Percentiles rank a stretch among this genome's conserved stretches.
Evolutionary conservation across 306 rosid species (phyloP).

Genomic region (Inga oerstediana): DNA sequence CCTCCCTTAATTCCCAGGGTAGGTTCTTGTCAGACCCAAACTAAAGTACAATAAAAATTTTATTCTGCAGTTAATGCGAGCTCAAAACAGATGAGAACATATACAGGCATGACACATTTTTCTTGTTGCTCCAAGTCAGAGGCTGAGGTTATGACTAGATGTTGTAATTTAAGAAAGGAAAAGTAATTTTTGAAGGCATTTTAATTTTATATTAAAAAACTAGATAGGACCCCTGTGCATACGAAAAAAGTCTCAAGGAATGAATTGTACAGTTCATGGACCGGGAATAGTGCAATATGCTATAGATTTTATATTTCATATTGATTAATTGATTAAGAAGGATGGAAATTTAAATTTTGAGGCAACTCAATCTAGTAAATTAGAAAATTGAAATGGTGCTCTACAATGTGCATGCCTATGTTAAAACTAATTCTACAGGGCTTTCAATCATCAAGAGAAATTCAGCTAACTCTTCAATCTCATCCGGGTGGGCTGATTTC

Average conservation of each 20-base stretch:
- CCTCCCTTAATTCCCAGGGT: not conserved
- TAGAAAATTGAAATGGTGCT: not conserved
- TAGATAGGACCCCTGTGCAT: not conserved
- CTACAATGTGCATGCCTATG: not conserved
- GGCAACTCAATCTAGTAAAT: not conserved
- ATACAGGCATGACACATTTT: not conserved
- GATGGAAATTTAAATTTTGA: not conserved
- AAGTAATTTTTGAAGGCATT: not conserved
- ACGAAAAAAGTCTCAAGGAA: not conserved
- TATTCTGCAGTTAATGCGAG: conserved; percentile 3
- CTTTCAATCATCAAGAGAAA: not conserved
- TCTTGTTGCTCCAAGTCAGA: not conserved
- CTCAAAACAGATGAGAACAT: not conserved
- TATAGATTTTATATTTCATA: too few species aligned
- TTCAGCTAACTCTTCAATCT: not conserved
- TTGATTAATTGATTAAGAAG: not conserved
- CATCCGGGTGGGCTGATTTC: not conserved
- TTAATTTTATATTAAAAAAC: not conserved
- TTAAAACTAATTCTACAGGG: too few species aligned
- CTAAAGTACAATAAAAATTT: not conserved
- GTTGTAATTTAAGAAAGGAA: not conserved
- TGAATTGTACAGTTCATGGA: not conserved
- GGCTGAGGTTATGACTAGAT: not conserved
- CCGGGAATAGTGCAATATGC: not conserved
- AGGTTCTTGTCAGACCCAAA: not conserved